Base-by-base conservation (phyloP, 257 asterid genomes). In the Solanum chiquidenum region DNA sequence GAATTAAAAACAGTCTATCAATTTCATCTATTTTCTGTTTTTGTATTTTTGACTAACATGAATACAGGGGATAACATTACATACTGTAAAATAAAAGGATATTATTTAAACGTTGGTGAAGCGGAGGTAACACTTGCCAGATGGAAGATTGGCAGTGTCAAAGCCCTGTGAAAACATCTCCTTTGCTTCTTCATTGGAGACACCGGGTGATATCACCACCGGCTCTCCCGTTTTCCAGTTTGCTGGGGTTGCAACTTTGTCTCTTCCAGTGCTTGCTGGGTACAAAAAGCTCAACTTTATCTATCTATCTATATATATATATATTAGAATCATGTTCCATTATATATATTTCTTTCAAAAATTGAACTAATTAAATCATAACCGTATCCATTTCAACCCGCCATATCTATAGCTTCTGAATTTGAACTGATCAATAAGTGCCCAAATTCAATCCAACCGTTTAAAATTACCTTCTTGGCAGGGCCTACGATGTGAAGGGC, bases 401-500 rank as follows among this genome's bases (percentile, higher is more conserved):
- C 46, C 46, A 40, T 9, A 40, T 10, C 10, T 42, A 42, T 42
- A 42, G 13, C 49, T 42, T 42, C 3, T 42, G 49, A 42, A 42
- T 42, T 10, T 42, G 49, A 3, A 42, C 13, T 42, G 49, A 42
- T 42, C 49, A 42, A 10, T 42, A 9, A 42, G 49, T 42, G 13
- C 12, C 49, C 12, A 42, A 42, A 42, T 9, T 42, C 49, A 42
- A 42, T 42, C 12, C 13, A 10, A 42, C 14, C 18, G 18, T 44
- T 44, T 12, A 4, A 12, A 12, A 44, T 12, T 25, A 69, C 92
- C 94, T 89, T 94, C 87, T 95, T 94, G 91, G 94, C 98, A 46
- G 98, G 96, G 66, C 98, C 99, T 0, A 95, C 94, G 14, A 96
- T 87, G 86, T 96, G 99, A 42, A 95, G 91, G 7, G 98, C 96